Base-by-base conservation (phyloP, 495 filamentous ascomycete genomes). In the Penicillium subrubescens region DNA sequence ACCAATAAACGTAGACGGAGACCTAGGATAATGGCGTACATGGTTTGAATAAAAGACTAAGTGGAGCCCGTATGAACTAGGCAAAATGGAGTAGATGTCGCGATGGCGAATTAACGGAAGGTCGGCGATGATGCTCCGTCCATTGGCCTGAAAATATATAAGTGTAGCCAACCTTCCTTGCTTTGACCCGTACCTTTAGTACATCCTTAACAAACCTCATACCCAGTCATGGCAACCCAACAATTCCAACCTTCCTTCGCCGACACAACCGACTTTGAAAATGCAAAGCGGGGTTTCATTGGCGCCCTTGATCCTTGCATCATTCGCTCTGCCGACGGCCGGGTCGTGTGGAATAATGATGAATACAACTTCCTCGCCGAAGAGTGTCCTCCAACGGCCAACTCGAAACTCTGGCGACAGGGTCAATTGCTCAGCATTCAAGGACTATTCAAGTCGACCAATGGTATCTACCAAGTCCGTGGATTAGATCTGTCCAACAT, bases 371-470 rank as follows among this genome's bases (percentile, higher is more conserved):
- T 73, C 29, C 61, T 73, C 35, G 41, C 59, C 5, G 59, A 34
- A 7, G 59, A 67, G 50, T 63, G 65, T 37, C 67, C 70, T 1
- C 21, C 48, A 15, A 64, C 67, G 0, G 70, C 70, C 17, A 61
- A 73, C 59, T 65, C 65, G 3, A 71, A 63, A n/a, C 67, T 73
- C 39, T 73, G 70, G 62, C 56, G 51, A 54, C 51, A 54, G 25
- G 51, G 51, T 1, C 51, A 54, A 34, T 21, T 54, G 15, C 15
- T 34, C 2, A 27, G 21, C 15, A 54, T 54, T 10, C 51, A 54
- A 34, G 51, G 51, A 3, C 51, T 54, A 5, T 54, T 54, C 31
- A 34, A 54, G 7, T 31, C 19, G 29, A 34, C 51, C 17, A 15
- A 34, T 1, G 51, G 51, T 2, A 15, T 54, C 17, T 54, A 54